These are phyloP conservation scores for Ceratobasidium sp. DNA, from an alignment of 1,284 basidiomycete genomes.

Conservation along the genomic window DNA sequence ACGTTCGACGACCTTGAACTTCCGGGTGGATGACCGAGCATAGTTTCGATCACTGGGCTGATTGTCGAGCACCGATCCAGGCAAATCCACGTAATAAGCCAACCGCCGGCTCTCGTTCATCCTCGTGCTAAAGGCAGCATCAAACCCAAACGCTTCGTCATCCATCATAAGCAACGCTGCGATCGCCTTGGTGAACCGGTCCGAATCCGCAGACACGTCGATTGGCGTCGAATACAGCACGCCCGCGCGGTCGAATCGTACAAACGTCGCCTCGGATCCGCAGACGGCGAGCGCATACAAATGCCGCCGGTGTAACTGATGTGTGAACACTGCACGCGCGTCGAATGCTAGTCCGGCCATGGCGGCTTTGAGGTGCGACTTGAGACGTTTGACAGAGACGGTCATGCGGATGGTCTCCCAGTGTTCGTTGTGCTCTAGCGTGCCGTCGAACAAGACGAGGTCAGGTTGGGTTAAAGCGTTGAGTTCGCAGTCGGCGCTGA, in stretches of 20 bases:
- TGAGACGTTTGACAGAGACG: background rate
- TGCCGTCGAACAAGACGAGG: conserved; percentile 12
- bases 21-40: background rate
- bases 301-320: conserved; percentile 27
- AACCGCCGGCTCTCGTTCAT: background rate
- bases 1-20: conserved; percentile 19
- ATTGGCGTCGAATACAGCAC: conserved; percentile 23
- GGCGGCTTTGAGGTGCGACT: conserved; percentile 16
- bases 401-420: conserved; percentile 21
- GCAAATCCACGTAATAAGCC: conserved; percentile 31
- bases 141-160: conserved; percentile 11
- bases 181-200: conserved; percentile 27
- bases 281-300: conserved; percentile 23
- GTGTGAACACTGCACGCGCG: conserved; percentile 5
- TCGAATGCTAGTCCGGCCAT: background rate
- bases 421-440: background rate
- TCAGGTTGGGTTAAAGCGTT: background rate
- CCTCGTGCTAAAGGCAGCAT: conserved; percentile 6
- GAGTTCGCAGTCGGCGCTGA: conserved; percentile 6
- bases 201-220: conserved; percentile 9
- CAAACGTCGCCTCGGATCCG: conserved; percentile 29
- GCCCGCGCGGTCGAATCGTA: conserved; percentile 28
- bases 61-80: background rate
- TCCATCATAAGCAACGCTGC: conserved; percentile 24
- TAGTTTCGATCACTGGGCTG: background rate